phyloP scores from a whole-genome alignment of 208 protist genomes.

The Crithidia acanthocephali region DNA sequence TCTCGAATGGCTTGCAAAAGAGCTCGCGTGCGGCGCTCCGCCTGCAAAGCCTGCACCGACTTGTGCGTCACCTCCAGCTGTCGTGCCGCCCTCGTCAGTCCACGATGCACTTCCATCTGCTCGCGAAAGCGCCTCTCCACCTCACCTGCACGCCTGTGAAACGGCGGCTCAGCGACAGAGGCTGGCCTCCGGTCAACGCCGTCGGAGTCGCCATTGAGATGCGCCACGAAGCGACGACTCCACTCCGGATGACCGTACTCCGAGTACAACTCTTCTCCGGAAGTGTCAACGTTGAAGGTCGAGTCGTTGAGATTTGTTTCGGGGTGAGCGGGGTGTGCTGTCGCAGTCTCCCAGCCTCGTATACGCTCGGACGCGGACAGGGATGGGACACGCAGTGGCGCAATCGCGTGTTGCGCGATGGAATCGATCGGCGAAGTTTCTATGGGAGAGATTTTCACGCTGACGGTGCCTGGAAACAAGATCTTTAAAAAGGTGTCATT shows the following conservation, averaged over 20 bases:
- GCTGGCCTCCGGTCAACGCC: too few species aligned
- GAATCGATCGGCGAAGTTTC: neutral
- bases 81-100: slow-evolving; percentile 35
- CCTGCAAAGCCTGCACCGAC: slow-evolving; percentile 34
- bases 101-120: slow-evolving; percentile 72
- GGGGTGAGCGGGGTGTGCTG: neutral
- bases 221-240: too few species aligned
- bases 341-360: slow-evolving; percentile 16
- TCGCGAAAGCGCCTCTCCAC: slow-evolving; percentile 58
- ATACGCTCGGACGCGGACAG: slow-evolving; percentile 24
- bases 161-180: slow-evolving; percentile 32
- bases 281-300: neutral
- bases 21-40: slow-evolving; percentile 45
- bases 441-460: neutral
- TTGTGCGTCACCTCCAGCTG: slow-evolving; percentile 35
- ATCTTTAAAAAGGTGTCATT: too few species aligned
- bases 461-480: too few species aligned
- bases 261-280: slow-evolving; percentile 3
- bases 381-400: slow-evolving; percentile 1
- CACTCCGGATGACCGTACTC: neutral
- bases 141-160: slow-evolving; percentile 45
- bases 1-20: slow-evolving; percentile 31
- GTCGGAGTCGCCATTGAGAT: too few species aligned
- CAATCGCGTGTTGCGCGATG: neutral
- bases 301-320: neutral